Base-by-base conservation (phyloP, 148 eudicot species). In the Limonium bicolor region DNA sequence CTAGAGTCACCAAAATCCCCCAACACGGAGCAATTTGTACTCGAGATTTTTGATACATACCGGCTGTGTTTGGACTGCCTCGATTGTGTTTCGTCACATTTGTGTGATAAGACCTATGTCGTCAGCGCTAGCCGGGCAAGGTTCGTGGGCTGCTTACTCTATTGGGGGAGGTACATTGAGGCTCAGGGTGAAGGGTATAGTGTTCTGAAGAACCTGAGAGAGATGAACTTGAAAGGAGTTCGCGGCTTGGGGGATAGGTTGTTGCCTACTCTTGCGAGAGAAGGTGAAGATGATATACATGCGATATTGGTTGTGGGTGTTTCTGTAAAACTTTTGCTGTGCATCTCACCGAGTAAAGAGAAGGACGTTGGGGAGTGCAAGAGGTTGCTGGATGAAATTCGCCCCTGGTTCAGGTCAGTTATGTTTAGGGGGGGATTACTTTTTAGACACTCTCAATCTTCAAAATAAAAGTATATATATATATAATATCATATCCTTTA, bases 51-150 rank as follows among this genome's bases (percentile, higher is more conserved):
- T 32, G 48, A 49, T 0, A 16, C 56, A 1, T 87, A 82, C 50
- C 51, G 38, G 34, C 40, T 82, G 2, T 78, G 86, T 36, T 52
- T 87, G 15, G 56, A 70, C 8, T 73, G 94, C 43, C 35, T 87
- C 17, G 71, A 61, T 0, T 18, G 34, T 1, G 29, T 77, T 0
- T 53, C 77, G 5, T 36, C 76, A n/a, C n/a, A n/a, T n/a, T n/a
- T n/a, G n/a, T n/a, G n/a, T 0, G 64, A 80, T 7, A 77, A 76
- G 27, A 63, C 74, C 3, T 75, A 77, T 20, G 7, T 68, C 3
- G 71, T 80, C 10, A 66, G 71, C 13, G 44, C 64, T 17, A 86
- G 80, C 54, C 63, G 76, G 55, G 65, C 53, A 24, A 63, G 86
- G 60, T 62, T 66, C 20, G 32, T 77, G 11, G 76, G 69, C 41